Conservation (phyloP, 2,329 filamentous ascomycete species). For the Cercospora janseana region DNA sequence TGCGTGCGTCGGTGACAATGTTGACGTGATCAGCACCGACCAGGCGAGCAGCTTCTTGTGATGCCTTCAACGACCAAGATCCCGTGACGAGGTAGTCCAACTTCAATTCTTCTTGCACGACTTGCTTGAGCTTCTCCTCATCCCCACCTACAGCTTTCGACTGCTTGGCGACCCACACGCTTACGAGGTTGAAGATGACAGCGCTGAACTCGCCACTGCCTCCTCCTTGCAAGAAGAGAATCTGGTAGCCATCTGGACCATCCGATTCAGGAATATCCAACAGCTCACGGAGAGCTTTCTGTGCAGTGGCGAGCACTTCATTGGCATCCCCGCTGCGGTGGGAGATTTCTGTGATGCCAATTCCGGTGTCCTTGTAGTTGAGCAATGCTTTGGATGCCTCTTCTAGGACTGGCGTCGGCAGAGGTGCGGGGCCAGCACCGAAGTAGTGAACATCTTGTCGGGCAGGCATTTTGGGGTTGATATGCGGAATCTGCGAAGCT, state of each 20-base stretch:
- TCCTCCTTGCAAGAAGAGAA: slow-evolving; percentile 84
- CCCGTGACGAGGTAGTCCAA: slow-evolving; percentile 90
- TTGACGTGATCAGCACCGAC: slow-evolving; percentile 79
- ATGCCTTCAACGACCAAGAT: slow-evolving; percentile 85
- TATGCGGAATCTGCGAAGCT: not conserved
- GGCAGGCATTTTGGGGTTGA: slow-evolving; percentile 58
- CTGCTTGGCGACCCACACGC: slow-evolving; percentile 71
- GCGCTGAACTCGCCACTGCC: slow-evolving; percentile 84
- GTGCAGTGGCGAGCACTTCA: slow-evolving; percentile 75
- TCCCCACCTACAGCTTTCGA: slow-evolving; percentile 47
- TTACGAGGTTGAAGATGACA: slow-evolving; percentile 78
- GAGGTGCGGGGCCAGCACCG: slow-evolving; percentile 81
- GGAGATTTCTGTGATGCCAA: slow-evolving; percentile 86
- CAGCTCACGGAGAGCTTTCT: slow-evolving; percentile 68
- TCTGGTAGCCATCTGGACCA: slow-evolving; percentile 75
- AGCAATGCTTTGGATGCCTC: slow-evolving; percentile 72
- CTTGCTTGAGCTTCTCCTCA: slow-evolving; percentile 60
- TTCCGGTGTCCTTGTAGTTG: slow-evolving; percentile 76
- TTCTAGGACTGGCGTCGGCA: slow-evolving; percentile 79
- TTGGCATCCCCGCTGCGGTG: slow-evolving; percentile 79
- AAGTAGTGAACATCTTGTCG: slow-evolving; percentile 80
- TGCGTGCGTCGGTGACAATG: slow-evolving; percentile 65
- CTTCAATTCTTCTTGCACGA: slow-evolving; percentile 68
- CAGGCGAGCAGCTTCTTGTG: slow-evolving; percentile 75
- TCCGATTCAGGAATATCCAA: slow-evolving; percentile 83